These are phyloP conservation scores for Zygoascus sp. DNA, from an alignment of 1,139 yeast genomes.

Conservation along the genomic window DNA sequence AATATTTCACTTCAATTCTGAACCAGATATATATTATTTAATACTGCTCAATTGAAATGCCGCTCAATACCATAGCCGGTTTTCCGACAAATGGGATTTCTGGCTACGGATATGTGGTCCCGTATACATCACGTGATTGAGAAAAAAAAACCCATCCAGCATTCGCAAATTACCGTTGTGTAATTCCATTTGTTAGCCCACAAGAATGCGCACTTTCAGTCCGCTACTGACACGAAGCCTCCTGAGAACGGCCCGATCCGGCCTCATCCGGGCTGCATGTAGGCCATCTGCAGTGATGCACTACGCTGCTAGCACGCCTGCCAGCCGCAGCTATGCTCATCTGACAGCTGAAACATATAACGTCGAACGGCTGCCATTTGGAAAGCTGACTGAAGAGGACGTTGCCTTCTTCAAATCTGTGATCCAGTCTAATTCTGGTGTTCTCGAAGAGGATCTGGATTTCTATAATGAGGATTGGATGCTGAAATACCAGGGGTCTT, in stretches of 20 bases:
- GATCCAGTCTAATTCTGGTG: constrained; percentile 44
- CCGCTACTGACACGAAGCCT: background rate
- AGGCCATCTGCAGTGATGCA: background rate
- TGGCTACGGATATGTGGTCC: too few relatives aligned
- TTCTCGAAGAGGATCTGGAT: constrained; percentile 55
- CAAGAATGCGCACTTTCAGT: background rate
- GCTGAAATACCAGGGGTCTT: constrained; percentile 89
- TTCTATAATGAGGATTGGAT: constrained; percentile 92
- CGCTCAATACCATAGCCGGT: too few relatives aligned
- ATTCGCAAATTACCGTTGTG: background rate
- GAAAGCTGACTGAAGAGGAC: constrained; percentile 51
- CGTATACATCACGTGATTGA: background rate
- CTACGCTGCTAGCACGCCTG: background rate
- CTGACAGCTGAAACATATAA: constrained; percentile 33
- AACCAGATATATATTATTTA: too few relatives aligned
- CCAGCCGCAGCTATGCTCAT: constrained; percentile 18
- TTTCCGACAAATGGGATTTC: too few relatives aligned
- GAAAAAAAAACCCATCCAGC: too few relatives aligned
- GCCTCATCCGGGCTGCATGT: background rate
- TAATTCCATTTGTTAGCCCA: background rate
- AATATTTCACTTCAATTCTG: too few relatives aligned
- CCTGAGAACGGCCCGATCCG: background rate
- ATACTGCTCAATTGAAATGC: too few relatives aligned
- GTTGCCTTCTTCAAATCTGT: constrained; percentile 58
- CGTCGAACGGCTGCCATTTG: constrained; percentile 32